Base-by-base conservation (phyloP, 176 grass and related monocot species). In the Aegilops longissima region DNA sequence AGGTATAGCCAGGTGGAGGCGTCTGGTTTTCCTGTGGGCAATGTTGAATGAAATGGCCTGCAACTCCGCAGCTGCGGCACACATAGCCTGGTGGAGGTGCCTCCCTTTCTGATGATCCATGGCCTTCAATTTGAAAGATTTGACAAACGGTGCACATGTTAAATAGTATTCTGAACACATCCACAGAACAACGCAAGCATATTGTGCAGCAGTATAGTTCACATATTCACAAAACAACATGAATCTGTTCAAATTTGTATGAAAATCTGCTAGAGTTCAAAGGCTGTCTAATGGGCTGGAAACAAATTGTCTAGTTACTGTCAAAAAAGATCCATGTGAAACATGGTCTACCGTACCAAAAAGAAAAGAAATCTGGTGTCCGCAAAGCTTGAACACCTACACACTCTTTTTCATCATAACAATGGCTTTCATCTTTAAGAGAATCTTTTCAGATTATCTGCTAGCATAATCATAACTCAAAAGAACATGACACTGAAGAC, bases 21-120 rank as follows among this genome's bases (percentile, higher is more conserved):
- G 30, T 85, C 86, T 66, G 88, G 70, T 25, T 69, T 68, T 90
- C 83, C 56, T 81, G 47, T 30, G 47, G 64, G 86, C 90, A 95
- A 77, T 95, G 83, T 63, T 90, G 79, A 88, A 95, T 95, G 82
- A 92, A 95, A 82, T 95, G 93, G 9, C 93, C 93, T 82, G 88
- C 77, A 76, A 90, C 45, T 36, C 91, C 69, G 1, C 93, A 95
- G 66, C 83, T 91, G 75, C 76, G 93, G 16, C 93, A 95, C 40
- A 92, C 59, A 42, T 93, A 95, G 21, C 88, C 86, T 47, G 76
- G 76, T 61, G 90, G 90, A 68, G 88, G 90, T 71, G 47, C 86
- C 72, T 76, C 87, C 83, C 65, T 24, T 75, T 88, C 88, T 12
- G 86, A 27, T 12, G 86, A 79, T 52, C 88, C 86, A 44, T 80